Percentiles rank a stretch among this genome's conserved stretches.
Evolutionary conservation across 73 alveolate species (phyloP).

Genomic region (Diophrys sp.): DNA sequence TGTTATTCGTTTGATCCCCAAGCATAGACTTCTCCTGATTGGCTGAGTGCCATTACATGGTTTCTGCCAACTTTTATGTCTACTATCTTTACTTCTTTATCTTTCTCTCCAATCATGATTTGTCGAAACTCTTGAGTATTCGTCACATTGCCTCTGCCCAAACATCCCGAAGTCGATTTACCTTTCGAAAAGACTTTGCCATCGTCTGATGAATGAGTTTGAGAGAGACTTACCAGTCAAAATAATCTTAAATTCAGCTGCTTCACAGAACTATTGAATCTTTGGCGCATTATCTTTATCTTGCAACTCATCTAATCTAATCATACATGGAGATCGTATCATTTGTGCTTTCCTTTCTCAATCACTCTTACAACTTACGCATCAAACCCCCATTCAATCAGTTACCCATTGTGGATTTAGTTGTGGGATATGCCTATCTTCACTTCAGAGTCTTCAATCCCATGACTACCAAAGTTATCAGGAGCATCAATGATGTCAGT

Average conservation of each 20-base stretch:
- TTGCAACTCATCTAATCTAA: neutral
- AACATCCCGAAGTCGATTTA: neutral
- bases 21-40: constrained; percentile 16
- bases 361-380: neutral
- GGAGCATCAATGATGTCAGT: no score
- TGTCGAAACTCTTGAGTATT: neutral
- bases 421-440: neutral
- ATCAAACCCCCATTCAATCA: neutral
- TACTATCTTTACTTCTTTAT: neutral
- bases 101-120: neutral
- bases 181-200: constrained; percentile 5
- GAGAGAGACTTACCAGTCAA: no score
- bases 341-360: no score
- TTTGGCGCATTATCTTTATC: neutral
- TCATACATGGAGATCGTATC: neutral
- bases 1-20: constrained; percentile 25
- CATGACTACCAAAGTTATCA: no score
- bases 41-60: constrained; percentile 21
- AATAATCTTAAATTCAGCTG: neutral
- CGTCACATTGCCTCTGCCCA: neutral
- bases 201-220: no score
- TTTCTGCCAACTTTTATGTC: constrained; percentile 19
- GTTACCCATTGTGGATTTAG: neutral
- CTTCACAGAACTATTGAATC: neutral
- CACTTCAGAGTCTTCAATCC: neutral